Evolutionary conservation across 208 protist species (phyloP).

Genomic region (Trypanosoma cruzi): DNA sequence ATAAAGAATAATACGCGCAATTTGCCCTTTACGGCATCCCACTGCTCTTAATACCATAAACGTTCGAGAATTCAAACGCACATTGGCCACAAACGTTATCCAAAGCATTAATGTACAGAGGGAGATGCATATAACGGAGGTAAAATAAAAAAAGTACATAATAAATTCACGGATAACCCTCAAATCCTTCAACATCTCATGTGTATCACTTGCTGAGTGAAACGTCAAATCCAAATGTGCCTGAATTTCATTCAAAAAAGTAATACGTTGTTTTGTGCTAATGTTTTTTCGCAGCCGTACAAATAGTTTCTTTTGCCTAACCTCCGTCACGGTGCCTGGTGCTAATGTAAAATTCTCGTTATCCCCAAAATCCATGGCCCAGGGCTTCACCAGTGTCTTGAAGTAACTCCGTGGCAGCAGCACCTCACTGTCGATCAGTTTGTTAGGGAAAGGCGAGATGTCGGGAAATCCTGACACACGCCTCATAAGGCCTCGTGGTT

Average conservation of each 20-base stretch:
- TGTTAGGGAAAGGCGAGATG: constrained; percentile 59
- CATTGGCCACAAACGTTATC: constrained; percentile 95
- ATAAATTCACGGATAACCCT: constrained; percentile 65
- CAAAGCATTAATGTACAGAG: constrained; percentile 96
- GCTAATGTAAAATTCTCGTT: constrained; percentile 1
- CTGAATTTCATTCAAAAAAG: constrained; percentile 87
- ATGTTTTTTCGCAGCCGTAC: constrained; percentile 52
- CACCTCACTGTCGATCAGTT: constrained; percentile 46
- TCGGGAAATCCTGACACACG: constrained; percentile 86
- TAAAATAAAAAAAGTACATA: constrained; percentile 95
- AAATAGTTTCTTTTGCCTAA: constrained; percentile 63
- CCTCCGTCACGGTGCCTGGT: constrained; percentile 29
- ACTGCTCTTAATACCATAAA: constrained; percentile 94
- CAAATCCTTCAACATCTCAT: constrained; percentile 41
- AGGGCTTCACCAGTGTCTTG: constrained; percentile 43
- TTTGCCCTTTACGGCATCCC: constrained; percentile 82
- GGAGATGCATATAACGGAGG: constrained; percentile 83
- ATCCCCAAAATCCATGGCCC: constrained; percentile 38
- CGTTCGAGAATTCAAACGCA: constrained; percentile 94
- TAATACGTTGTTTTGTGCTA: constrained; percentile 41
- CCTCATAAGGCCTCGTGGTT: constrained; percentile 76
- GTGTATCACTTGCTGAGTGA: constrained; percentile 52
- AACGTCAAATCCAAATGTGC: constrained; percentile 55
- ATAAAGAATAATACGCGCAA: constrained; percentile 93
- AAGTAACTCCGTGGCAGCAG: constrained; percentile 72